These are phyloP conservation scores for Corymbia maculata DNA, from an alignment of 345 rosid species.

Conservation along the genomic window DNA sequence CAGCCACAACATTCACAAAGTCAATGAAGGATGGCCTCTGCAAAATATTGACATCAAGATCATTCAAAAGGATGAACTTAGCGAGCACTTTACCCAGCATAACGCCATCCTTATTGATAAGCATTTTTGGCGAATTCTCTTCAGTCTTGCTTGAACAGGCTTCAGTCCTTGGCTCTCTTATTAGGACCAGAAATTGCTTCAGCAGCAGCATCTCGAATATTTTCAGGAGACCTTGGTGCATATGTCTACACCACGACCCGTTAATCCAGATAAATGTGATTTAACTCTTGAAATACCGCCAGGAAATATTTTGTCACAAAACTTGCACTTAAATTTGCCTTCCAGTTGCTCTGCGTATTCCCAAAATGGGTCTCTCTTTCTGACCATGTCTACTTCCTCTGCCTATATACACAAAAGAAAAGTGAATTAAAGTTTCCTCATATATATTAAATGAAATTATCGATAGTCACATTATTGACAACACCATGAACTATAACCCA, in stretches of 20 bases:
- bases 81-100: neutral
- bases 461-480: neutral
- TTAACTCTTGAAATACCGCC: neutral
- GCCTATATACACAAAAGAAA: neutral
- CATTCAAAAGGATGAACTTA: neutral
- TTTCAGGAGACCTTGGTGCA: neutral
- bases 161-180: neutral
- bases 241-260: neutral
- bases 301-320: neutral
- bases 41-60: neutral
- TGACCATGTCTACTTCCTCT: neutral
- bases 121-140: neutral
- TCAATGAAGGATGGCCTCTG: neutral
- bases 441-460: neutral
- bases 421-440: too few species aligned
- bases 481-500: neutral
- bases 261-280: conserved; percentile 1
- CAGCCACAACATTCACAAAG: neutral
- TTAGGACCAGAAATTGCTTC: neutral
- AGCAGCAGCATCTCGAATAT: neutral
- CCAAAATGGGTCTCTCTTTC: neutral
- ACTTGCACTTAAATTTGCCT: neutral
- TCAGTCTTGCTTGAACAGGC: neutral
- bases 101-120: neutral
- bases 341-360: neutral